phyloP scores from a whole-genome alignment of 1,284 basidiomycete genomes.

The Xanthoconium separans region DNA sequence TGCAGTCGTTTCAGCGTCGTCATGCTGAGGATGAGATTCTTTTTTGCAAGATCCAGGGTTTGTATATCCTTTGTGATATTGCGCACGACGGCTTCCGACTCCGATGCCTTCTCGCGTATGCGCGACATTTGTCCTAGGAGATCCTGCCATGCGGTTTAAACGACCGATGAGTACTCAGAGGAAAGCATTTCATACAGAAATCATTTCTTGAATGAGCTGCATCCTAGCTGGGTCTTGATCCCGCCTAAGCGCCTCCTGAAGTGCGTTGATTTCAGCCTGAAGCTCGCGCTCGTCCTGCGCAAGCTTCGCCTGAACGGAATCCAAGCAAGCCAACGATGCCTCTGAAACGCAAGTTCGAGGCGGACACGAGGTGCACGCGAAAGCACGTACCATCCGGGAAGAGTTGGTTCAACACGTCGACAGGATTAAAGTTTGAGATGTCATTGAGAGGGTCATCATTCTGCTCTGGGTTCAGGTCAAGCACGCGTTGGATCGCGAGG shows the following conservation, averaged over 20 bases:
- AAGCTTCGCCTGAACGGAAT: constrained; percentile 60
- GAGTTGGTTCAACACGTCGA: constrained; percentile 64
- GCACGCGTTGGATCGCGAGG: constrained; percentile 63
- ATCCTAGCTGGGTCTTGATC: constrained; percentile 85
- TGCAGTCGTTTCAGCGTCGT: constrained; percentile 88
- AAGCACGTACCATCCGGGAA: constrained; percentile 71
- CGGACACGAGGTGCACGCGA: not conserved
- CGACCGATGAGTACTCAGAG: not conserved
- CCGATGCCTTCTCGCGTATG: constrained; percentile 93
- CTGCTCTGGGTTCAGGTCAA: constrained; percentile 49
- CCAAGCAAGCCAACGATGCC: constrained; percentile 62
- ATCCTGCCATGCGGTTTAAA: constrained; percentile 52
- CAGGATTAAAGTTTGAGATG: constrained; percentile 57
- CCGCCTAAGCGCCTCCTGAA: constrained; percentile 64
- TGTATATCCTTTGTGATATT: constrained; percentile 98
- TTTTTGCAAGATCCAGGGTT: constrained; percentile 91
- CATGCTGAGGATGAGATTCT: constrained; percentile 88
- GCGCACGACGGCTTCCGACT: constrained; percentile 93
- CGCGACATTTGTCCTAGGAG: constrained; percentile 91
- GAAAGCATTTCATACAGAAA: constrained; percentile 58
- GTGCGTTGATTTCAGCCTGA: constrained; percentile 69
- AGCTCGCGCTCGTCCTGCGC: constrained; percentile 59
- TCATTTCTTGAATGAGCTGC: constrained; percentile 90
- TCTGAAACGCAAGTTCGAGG: constrained; percentile 42
- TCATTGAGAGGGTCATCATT: constrained; percentile 56